phyloP scores from a whole-genome alignment of 768 basidiomycete species.

The Mycena vitilis region DNA sequence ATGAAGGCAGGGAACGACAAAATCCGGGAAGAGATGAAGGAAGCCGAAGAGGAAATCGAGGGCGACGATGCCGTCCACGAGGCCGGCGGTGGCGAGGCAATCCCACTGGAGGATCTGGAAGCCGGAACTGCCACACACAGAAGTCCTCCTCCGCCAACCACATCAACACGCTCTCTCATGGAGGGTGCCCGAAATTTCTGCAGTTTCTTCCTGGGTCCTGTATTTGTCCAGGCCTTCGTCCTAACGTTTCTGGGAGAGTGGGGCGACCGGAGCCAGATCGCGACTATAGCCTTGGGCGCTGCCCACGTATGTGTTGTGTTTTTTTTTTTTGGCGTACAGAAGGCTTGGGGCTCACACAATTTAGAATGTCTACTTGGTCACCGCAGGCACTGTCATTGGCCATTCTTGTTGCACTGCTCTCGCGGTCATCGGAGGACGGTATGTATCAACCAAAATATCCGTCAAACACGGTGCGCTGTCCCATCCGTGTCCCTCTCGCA shows the following conservation, averaged over 20 bases:
- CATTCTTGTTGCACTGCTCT: constrained; percentile 89
- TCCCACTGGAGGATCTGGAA: constrained; percentile 83
- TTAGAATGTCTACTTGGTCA: constrained; percentile 93
- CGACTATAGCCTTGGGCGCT: constrained; percentile 95
- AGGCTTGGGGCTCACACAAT: neutral
- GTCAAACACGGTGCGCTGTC: constrained; percentile 86
- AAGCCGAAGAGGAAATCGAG: constrained; percentile 96
- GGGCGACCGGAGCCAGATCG: constrained; percentile 98
- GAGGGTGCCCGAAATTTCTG: constrained; percentile 88
- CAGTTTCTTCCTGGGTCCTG: constrained; percentile 86
- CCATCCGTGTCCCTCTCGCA: constrained; percentile 22
- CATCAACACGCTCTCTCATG: constrained; percentile 40
- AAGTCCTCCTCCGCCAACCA: constrained; percentile 36
- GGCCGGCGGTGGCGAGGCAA: constrained; percentile 46
- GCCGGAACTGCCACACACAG: constrained; percentile 44
- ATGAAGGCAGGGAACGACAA: constrained; percentile 86
- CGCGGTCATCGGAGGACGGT: constrained; percentile 94
- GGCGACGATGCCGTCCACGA: constrained; percentile 73
- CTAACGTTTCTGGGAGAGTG: constrained; percentile 99
- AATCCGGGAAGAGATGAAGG: constrained; percentile 93
- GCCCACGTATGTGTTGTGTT: constrained; percentile 78
- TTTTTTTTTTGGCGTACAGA: constrained; percentile 13
- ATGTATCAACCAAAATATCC: constrained; percentile 92
- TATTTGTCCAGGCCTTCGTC: constrained; percentile 95
- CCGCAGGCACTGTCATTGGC: constrained; percentile 89